Base-by-base conservation (phyloP, 139 green algal species). In the Picochlorum sp. region DNA sequence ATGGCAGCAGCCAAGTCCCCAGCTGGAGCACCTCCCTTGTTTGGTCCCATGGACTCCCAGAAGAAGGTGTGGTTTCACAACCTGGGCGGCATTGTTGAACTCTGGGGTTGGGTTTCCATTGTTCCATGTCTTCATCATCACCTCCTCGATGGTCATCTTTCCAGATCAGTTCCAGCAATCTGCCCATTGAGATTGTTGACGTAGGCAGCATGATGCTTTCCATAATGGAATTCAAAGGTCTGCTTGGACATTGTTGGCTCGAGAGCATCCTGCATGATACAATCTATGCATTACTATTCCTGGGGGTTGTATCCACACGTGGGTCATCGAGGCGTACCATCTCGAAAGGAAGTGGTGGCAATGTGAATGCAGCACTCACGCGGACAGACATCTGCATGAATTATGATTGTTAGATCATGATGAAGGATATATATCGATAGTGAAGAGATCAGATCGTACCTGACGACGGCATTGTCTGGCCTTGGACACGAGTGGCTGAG, bases 1-100 rank as follows among this genome's bases (percentile, higher is more conserved):
- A 97, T 97, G 50, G 88, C 85, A 45, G 67, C 64, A 55, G 75
- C 78, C 34, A 97, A 68, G 34, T 83, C 74, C 51, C 88, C 88
- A 41, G 65, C 79, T 44, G 90, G 91, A 11, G 77, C 71, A 68
- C 88, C 87, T n/a, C 80, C 85, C 49, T 78, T 80, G 24, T 83
- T 86, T 66, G 91, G 77, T 65, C 78, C 82, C 84, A 97, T 92
- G 57, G 66, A 84, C 77, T 93, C 76, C 90, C 92, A 97, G 84
- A 95, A 97, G 73, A 97, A 97, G 28, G 83, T 86, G 80, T 97
- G 91, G 83, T 97, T 97, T 97, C 79, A 88, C 91, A 23, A 87
- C 64, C 80, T 94, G 85, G 0, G 83, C 89, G 10, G 89, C 89
- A 63, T 96, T 96, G 86, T 96, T 96, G 81, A 97, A 97, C 24